These are phyloP conservation scores for Tylopilus rubrobrunneus DNA, from an alignment of 768 basidiomycete genomes.

Conservation along the genomic window DNA sequence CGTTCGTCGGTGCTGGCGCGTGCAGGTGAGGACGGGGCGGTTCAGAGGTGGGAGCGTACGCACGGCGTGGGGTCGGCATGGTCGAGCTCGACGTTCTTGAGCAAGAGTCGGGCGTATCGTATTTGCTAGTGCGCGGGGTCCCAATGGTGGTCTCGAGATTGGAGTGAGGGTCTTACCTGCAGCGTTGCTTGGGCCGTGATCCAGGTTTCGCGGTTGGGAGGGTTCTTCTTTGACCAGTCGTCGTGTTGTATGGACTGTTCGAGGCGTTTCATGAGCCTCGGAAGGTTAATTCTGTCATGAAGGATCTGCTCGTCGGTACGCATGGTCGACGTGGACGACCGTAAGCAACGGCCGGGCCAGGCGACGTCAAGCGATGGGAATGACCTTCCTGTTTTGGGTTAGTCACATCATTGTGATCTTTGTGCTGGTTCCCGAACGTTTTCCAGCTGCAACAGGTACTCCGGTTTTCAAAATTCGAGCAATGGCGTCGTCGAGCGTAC, in stretches of 20 bases:
- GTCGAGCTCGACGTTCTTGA: slow-evolving; percentile 56
- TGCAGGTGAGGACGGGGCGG: neutral
- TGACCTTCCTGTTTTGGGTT: slow-evolving; percentile 16
- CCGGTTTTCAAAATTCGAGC: neutral
- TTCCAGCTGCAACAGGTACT: neutral
- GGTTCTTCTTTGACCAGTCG: slow-evolving; percentile 31
- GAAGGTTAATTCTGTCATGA: slow-evolving; percentile 70
- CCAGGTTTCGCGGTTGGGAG: slow-evolving; percentile 38
- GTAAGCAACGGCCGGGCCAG: neutral
- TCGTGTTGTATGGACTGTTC: slow-evolving; percentile 47
- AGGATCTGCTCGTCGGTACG: slow-evolving; percentile 28
- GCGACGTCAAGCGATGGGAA: slow-evolving; percentile 21
- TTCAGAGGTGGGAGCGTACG: slow-evolving; percentile 19
- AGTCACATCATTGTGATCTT: slow-evolving; percentile 13
- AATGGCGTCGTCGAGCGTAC: slow-evolving; percentile 22
- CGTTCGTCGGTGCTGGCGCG: slow-evolving; percentile 38
- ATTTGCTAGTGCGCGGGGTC: slow-evolving; percentile 34
- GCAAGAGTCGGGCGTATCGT: slow-evolving; percentile 51
- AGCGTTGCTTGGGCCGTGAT: slow-evolving; percentile 51
- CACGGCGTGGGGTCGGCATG: slow-evolving; percentile 43
- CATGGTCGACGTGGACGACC: slow-evolving; percentile 11
- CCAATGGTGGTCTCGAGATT: neutral
- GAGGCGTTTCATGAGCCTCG: slow-evolving; percentile 55
- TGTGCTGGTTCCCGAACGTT: slow-evolving; percentile 4
- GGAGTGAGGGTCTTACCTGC: slow-evolving; percentile 41